phyloP scores from a whole-genome alignment of 805 yeast genomes.

The Lachancea waltii region DNA sequence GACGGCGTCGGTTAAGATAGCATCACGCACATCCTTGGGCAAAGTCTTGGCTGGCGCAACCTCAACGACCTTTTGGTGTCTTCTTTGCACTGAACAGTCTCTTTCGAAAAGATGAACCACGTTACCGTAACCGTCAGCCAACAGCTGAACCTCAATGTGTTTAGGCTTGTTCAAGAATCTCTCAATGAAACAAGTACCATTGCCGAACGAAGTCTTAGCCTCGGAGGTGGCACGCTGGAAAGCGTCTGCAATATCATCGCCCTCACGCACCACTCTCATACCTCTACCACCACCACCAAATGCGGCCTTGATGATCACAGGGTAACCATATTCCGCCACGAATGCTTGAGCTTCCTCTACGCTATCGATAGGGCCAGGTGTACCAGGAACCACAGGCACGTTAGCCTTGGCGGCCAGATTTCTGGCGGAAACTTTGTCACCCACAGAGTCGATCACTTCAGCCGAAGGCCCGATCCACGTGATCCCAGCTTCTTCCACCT shows the following conservation, averaged over 20 bases:
- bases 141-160: conserved; percentile 94
- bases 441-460: conserved; percentile 84
- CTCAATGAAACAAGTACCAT: conserved; percentile 97
- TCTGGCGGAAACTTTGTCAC: conserved; percentile 96
- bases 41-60: conserved; percentile 95
- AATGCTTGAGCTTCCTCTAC: conserved; percentile 73
- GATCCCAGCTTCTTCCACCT: conserved; percentile 84
- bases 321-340: conserved; percentile 81
- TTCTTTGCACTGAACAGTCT: conserved; percentile 99
- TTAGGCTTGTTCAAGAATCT: conserved; percentile 92
- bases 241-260: conserved; percentile 88
- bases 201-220: conserved; percentile 93
- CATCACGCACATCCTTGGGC: conserved; percentile 77
- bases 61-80: conserved; percentile 98
- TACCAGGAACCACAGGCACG: conserved; percentile 96
- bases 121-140: conserved; percentile 91
- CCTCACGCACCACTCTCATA: conserved; percentile 98
- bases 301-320: conserved; percentile 97
- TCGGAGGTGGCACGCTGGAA: conserved; percentile 90
- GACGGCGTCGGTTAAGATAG: conserved; percentile 91
- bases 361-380: conserved; percentile 89
- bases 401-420: conserved; percentile 69
- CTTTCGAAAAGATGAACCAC: conserved; percentile 94
- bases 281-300: conserved; percentile 99
- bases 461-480: conserved; percentile 95